phyloP scores from a whole-genome alignment of 192 early-diverging fungal genomes.

The Umbelopsis sp. region DNA sequence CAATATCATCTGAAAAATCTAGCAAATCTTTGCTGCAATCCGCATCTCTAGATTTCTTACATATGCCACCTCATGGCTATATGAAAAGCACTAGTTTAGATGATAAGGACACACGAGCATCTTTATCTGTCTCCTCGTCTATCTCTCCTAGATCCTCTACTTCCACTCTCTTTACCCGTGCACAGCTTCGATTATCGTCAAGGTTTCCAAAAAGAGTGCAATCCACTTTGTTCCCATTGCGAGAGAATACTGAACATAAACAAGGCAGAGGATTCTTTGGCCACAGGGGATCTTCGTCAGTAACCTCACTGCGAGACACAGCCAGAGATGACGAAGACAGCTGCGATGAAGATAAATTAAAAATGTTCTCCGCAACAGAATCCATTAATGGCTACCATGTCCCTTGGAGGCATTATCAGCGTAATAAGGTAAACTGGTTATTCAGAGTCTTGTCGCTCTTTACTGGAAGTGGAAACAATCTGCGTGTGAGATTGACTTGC shows the following conservation, averaged over 20 bases:
- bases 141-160: slow-evolving; percentile 9
- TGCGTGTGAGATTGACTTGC: slow-evolving; percentile 19
- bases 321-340: slow-evolving; percentile 12
- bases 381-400: slow-evolving; percentile 12
- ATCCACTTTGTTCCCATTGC: slow-evolving; percentile 6
- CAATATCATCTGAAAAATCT: neutral
- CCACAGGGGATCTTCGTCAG: slow-evolving; percentile 7
- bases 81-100: slow-evolving; percentile 2
- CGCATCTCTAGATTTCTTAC: slow-evolving; percentile 13
- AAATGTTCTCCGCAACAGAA: slow-evolving; percentile 7
- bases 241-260: neutral
- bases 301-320: slow-evolving; percentile 13
- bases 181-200: slow-evolving; percentile 12
- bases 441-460: slow-evolving; percentile 10
- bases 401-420: slow-evolving; percentile 19
- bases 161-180: slow-evolving; percentile 11
- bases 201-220: slow-evolving; percentile 13
- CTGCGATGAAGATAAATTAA: neutral
- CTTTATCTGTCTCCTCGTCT: slow-evolving; percentile 2
- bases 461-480: slow-evolving; percentile 18
- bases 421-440: slow-evolving; percentile 17
- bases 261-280: slow-evolving; percentile 1
- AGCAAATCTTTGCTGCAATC: slow-evolving; percentile 13
- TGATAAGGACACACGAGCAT: neutral
- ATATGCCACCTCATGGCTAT: slow-evolving; percentile 14